Conservation (phyloP, 2,329 filamentous ascomycete genomes). For the Cordyceps farinosa region DNA sequence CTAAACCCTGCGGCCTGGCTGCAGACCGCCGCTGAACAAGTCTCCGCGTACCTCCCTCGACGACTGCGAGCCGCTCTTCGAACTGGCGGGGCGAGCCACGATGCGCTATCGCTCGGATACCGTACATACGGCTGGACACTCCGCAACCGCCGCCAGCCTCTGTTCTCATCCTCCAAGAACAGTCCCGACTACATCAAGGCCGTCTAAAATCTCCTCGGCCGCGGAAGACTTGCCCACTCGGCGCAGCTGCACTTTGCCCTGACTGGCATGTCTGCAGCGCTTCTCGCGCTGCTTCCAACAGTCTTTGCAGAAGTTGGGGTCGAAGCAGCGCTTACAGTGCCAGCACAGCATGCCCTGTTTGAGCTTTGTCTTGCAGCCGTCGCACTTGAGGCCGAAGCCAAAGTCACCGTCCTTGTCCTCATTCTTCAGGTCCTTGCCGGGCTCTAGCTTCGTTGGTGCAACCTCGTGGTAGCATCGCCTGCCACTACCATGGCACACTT, state of each 20-base stretch:
- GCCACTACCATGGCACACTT: slow-evolving; percentile 1
- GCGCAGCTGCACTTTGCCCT: slow-evolving; percentile 22
- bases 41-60: no score
- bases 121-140: no score
- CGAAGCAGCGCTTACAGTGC: slow-evolving; percentile 23
- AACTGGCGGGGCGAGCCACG: no score
- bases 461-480: slow-evolving; percentile 15
- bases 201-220: slow-evolving; percentile 13
- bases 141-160: no score
- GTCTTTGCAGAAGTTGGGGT: slow-evolving; percentile 20
- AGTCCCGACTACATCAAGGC: background rate
- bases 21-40: no score
- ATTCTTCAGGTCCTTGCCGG: slow-evolving; percentile 11
- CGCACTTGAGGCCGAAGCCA: slow-evolving; percentile 38
- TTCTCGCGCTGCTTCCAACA: slow-evolving; percentile 21
- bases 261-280: slow-evolving; percentile 21
- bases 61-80: no score
- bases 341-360: slow-evolving; percentile 20
- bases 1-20: no score
- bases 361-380: slow-evolving; percentile 35
- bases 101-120: no score
- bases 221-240: slow-evolving; percentile 16
- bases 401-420: slow-evolving; percentile 13
- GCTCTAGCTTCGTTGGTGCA: background rate
- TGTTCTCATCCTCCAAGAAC: background rate